Conservation (phyloP, 2,329 filamentous ascomycete species). For the Pseudogymnoascus sp. region DNA sequence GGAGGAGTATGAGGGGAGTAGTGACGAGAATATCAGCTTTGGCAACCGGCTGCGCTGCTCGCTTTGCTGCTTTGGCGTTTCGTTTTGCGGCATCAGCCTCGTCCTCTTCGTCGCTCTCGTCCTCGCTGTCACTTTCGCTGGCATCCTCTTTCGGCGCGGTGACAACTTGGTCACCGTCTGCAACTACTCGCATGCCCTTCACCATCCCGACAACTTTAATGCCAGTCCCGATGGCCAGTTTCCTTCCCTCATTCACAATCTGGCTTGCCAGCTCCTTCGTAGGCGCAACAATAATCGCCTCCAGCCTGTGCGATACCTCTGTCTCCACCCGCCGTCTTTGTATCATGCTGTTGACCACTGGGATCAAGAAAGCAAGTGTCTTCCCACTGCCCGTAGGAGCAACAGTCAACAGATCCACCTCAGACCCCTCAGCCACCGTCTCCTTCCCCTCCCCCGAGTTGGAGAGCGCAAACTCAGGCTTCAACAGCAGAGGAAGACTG, state of each 20-base stretch:
- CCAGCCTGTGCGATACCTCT: constrained; percentile 44
- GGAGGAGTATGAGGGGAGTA: constrained; percentile 70
- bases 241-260: constrained; percentile 78
- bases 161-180: constrained; percentile 30
- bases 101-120: constrained; percentile 29
- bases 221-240: constrained; percentile 68
- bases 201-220: constrained; percentile 74
- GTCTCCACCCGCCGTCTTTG: constrained; percentile 37
- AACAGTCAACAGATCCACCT: constrained; percentile 72
- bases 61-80: constrained; percentile 26
- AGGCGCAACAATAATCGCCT: constrained; percentile 66
- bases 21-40: constrained; percentile 75
- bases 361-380: constrained; percentile 86
- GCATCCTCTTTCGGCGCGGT: constrained; percentile 23
- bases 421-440: constrained; percentile 15
- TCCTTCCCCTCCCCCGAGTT: constrained; percentile 30
- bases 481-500: constrained; percentile 69
- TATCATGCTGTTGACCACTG: constrained; percentile 70
- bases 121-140: constrained; percentile 32
- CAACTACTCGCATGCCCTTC: constrained; percentile 69
- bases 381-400: constrained; percentile 96
- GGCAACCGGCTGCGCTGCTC: constrained; percentile 42
- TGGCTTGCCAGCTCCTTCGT: constrained; percentile 73
- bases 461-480: constrained; percentile 43
- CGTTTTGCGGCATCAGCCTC: constrained; percentile 22